Conservation (phyloP, 2,329 filamentous ascomycete genomes). For the Westerdykella ornata region DNA sequence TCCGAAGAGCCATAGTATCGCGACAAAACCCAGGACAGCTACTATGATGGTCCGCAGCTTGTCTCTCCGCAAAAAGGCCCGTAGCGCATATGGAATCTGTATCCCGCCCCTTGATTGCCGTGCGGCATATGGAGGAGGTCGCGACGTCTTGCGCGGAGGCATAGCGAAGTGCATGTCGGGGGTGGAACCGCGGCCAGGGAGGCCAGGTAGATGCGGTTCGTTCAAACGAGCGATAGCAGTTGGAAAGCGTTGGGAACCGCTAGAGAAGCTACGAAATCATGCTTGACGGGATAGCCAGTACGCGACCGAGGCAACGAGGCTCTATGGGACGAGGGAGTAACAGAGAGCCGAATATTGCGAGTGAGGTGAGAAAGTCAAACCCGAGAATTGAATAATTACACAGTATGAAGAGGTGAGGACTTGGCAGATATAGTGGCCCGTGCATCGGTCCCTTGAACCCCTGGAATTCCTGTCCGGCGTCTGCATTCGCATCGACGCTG, state of each 20-base stretch:
- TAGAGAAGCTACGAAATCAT: slow-evolving; percentile 10
- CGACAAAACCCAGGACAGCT: slow-evolving; percentile 51
- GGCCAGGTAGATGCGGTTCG: slow-evolving; percentile 10
- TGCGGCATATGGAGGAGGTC: slow-evolving; percentile 63
- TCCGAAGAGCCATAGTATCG: slow-evolving; percentile 33
- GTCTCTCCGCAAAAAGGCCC: slow-evolving; percentile 50
- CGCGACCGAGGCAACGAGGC: neutral
- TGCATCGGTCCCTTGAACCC: neutral
- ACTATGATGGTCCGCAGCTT: slow-evolving; percentile 55
- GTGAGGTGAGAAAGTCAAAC: neutral
- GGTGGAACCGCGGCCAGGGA: slow-evolving; percentile 2
- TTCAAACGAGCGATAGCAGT: slow-evolving; percentile 22
- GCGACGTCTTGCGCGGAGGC: slow-evolving; percentile 75
- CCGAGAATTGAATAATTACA: neutral
- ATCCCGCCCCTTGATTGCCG: slow-evolving; percentile 47
- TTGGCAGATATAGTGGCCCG: neutral
- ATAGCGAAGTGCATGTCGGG: slow-evolving; percentile 78
- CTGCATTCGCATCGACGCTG: neutral
- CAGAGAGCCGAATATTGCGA: neutral
- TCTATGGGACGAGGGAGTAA: neutral
- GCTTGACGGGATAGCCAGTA: neutral
- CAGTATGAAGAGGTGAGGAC: neutral
- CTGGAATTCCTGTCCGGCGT: neutral
- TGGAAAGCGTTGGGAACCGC: slow-evolving; percentile 5
- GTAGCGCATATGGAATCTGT: slow-evolving; percentile 40